Percentiles rank a stretch among this genome's conserved stretches.
phyloP scores from a whole-genome alignment of 139 green algal species.

The Trebouxia sp. region DNA sequence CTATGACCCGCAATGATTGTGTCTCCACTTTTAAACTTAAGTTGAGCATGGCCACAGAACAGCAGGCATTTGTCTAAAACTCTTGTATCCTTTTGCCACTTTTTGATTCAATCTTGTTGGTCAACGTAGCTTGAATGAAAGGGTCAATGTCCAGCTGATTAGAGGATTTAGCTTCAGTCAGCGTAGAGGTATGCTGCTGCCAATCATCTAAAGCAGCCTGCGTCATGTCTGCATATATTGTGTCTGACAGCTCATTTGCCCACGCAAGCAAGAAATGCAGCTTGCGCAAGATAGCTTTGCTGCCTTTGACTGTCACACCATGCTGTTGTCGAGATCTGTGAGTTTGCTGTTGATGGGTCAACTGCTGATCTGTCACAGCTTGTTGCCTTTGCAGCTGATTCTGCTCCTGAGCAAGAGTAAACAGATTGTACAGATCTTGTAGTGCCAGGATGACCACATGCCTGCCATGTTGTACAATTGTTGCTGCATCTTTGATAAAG shows the following conservation, averaged over 20 bases:
- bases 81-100: too few species aligned
- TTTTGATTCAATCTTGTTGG: too few species aligned
- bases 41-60: too few species aligned
- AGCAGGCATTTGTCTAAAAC: too few species aligned
- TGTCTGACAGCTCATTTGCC: conserved; percentile 56
- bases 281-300: conserved; percentile 51
- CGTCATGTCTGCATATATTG: neutral
- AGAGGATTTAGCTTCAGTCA: neutral
- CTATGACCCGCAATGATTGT: too few species aligned
- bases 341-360: too few species aligned
- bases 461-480: conserved; percentile 45
- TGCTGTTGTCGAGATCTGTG: neutral
- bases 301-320: neutral
- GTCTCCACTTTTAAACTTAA: too few species aligned
- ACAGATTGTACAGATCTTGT: conserved; percentile 42
- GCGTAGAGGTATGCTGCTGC: neutral
- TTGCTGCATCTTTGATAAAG: conserved; percentile 49
- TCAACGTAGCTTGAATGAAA: neutral
- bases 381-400: neutral
- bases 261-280: conserved; percentile 62
- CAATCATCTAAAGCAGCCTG: neutral
- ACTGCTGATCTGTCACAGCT: neutral
- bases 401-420: conserved; percentile 33
- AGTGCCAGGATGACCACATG: conserved; percentile 50
- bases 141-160: neutral